phyloP scores from a whole-genome alignment of 2,329 filamentous ascomycete species.

The Dichotomopilus funicola region DNA sequence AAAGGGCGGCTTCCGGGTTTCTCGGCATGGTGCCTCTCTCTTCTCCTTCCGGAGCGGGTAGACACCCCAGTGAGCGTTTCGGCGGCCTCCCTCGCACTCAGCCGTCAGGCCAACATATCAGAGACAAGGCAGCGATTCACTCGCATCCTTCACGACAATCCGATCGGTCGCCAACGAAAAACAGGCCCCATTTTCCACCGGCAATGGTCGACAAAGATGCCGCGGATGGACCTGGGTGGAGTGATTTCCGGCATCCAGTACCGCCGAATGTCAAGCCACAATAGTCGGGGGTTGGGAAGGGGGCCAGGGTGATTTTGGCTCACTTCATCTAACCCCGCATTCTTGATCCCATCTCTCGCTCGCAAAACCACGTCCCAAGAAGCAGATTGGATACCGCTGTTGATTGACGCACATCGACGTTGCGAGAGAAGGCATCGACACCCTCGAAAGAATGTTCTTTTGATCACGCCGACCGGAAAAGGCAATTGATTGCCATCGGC shows the following conservation, averaged over 20 bases:
- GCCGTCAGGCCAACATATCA: not conserved
- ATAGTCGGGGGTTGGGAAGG: conserved; percentile 2
- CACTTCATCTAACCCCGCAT: conserved; percentile 12
- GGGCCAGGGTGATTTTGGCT: not conserved
- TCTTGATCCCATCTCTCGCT: conserved; percentile 11
- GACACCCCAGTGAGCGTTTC: no score
- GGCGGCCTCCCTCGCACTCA: no score
- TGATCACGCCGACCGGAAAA: conserved; percentile 9
- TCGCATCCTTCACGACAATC: not conserved
- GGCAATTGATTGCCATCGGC: conserved; percentile 15
- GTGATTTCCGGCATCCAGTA: conserved; percentile 6
- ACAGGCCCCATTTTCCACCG: conserved; percentile 2
- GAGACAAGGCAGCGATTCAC: not conserved
- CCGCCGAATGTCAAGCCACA: conserved; percentile 11
- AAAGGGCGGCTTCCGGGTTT: no score
- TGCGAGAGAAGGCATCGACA: not conserved
- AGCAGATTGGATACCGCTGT: not conserved
- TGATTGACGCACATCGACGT: not conserved
- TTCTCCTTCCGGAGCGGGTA: no score
- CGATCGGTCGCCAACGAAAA: not conserved
- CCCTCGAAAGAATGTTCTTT: conserved; percentile 2
- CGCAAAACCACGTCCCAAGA: not conserved
- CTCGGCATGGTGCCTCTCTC: no score
- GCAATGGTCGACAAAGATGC: conserved; percentile 11
- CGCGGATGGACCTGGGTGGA: conserved; percentile 11